A percentile compares a stretch with the other conserved stretches of the same genome.
phyloP scores from a whole-genome alignment of 495 filamentous ascomycete species.

The Penicillium simplicissimum region DNA sequence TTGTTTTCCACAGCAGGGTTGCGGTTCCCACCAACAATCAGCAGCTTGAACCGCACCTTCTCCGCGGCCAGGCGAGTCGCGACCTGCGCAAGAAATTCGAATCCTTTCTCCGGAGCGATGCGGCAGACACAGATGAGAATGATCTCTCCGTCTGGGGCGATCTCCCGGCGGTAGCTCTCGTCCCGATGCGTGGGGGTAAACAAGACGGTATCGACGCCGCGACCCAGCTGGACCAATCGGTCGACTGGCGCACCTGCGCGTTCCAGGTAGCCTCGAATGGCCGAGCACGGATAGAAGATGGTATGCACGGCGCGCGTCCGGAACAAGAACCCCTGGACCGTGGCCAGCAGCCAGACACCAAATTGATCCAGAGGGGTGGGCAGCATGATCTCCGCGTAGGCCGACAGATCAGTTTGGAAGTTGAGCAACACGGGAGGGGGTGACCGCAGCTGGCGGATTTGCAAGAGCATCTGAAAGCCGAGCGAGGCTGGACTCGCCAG shows the following conservation, averaged over 20 bases:
- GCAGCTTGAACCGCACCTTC: conserved; percentile 57
- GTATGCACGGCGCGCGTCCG: conserved; percentile 55
- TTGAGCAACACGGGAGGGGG: conserved; percentile 59
- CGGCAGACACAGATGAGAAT: conserved; percentile 60
- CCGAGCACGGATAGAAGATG: conserved; percentile 62
- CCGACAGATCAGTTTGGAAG: conserved; percentile 65
- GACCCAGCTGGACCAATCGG: conserved; percentile 54
- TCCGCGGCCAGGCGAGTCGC: conserved; percentile 49
- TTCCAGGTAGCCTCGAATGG: conserved; percentile 56
- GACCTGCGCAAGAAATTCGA: conserved; percentile 58
- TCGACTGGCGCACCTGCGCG: conserved; percentile 45
- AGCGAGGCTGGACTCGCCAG: conserved; percentile 63
- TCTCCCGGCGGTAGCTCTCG: conserved; percentile 43
- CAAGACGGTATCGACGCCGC: conserved; percentile 59
- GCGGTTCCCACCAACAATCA: conserved; percentile 63
- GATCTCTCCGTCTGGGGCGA: conserved; percentile 58
- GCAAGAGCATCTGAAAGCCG: conserved; percentile 63
- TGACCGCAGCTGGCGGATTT: conserved; percentile 53
- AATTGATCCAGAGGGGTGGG: conserved; percentile 54
- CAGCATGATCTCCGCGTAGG: conserved; percentile 63
- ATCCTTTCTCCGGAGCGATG: conserved; percentile 65
- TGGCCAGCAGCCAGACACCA: conserved; percentile 54
- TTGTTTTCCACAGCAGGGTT: conserved; percentile 57
- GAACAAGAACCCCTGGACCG: conserved; percentile 61
- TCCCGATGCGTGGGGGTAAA: conserved; percentile 54